A percentile compares a stretch with the other conserved stretches of the same genome.
These are phyloP conservation scores for Fusarium pseudocircinatum DNA, from an alignment of 2,329 filamentous ascomycete genomes.

Conservation along the genomic window DNA sequence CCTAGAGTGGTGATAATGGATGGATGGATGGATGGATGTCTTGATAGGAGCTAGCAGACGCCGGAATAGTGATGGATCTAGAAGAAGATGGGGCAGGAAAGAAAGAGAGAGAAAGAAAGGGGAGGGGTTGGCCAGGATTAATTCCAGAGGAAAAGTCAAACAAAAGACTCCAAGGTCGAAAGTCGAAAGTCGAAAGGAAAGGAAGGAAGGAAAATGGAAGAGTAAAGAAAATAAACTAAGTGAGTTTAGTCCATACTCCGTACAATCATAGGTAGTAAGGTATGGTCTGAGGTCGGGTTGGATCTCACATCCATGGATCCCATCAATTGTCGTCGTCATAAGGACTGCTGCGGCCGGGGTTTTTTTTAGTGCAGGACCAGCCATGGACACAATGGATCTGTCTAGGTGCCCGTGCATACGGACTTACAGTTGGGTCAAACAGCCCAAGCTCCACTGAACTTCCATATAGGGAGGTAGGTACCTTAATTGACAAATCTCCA, in stretches of 20 bases:
- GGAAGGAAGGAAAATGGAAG: conserved; percentile 30
- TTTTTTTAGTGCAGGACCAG: conserved; percentile 20
- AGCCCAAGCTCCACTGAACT: conserved; percentile 3
- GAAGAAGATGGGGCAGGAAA: conserved; percentile 2
- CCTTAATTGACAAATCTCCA: background rate
- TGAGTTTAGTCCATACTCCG: too few relatives aligned
- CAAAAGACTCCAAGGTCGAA: background rate
- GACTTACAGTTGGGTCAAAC: conserved; percentile 17
- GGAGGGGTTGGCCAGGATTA: conserved; percentile 1
- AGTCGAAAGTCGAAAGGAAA: conserved; percentile 6
- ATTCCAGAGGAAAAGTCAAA: conserved; percentile 3
- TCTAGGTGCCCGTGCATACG: conserved; percentile 11
- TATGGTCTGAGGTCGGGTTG: conserved; percentile 23
- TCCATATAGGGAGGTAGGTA: background rate
- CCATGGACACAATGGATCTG: conserved; percentile 10
- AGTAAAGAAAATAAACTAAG: conserved; percentile 17
- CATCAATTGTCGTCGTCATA: conserved; percentile 31
- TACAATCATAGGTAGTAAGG: background rate
- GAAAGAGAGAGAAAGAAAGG: background rate
- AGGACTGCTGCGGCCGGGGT: conserved; percentile 22
- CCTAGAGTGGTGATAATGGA: conserved; percentile 29
- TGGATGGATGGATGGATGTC: conserved; percentile 5
- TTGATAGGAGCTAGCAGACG: conserved; percentile 3
- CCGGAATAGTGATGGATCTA: conserved; percentile 4
- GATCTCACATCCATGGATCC: conserved; percentile 12